Evolutionary conservation across 1,284 basidiomycete species (phyloP).

Genomic region (Pseudozyma tsukubaensis): DNA sequence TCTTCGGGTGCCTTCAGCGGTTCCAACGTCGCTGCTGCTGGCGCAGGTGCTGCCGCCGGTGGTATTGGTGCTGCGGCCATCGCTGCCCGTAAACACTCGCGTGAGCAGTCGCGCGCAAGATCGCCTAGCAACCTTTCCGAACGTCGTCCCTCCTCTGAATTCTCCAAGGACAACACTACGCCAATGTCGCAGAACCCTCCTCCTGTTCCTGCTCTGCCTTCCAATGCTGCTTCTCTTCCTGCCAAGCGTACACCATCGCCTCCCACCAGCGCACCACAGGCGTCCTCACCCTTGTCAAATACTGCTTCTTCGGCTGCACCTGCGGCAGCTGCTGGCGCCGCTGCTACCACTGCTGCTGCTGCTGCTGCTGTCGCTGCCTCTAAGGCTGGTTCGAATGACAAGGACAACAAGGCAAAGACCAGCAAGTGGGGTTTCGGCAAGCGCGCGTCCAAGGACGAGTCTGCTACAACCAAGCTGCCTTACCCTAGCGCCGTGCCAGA

Average conservation of each 20-base stretch:
- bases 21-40: slow-evolving; percentile 25
- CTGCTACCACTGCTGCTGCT: slow-evolving; percentile 13
- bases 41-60: slow-evolving; percentile 20
- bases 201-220: slow-evolving; percentile 40
- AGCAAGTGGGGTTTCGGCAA: slow-evolving; percentile 47
- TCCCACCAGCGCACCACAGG: slow-evolving; percentile 1
- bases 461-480: slow-evolving; percentile 25
- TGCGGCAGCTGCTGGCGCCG: slow-evolving; percentile 1
- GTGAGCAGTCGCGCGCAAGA: slow-evolving; percentile 34
- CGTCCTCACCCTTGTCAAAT: slow-evolving; percentile 13
- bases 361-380: slow-evolving; percentile 8
- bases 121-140: slow-evolving; percentile 30
- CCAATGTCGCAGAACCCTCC: slow-evolving; percentile 35
- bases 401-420: slow-evolving; percentile 32
- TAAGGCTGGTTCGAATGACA: slow-evolving; percentile 13
- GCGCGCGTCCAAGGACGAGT: slow-evolving; percentile 38
- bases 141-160: slow-evolving; percentile 30
- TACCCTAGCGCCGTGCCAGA: slow-evolving; percentile 40
- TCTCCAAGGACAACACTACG: slow-evolving; percentile 21
- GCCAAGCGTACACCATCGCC: slow-evolving; percentile 6
- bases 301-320: slow-evolving; percentile 5
- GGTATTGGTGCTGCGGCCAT: slow-evolving; percentile 46
- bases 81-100: slow-evolving; percentile 46
- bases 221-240: slow-evolving; percentile 7
- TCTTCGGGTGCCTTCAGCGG: slow-evolving; percentile 22